Evolutionary conservation across 2,329 filamentous ascomycete species (phyloP).

Genomic region (Aspergillus bombycis): DNA sequence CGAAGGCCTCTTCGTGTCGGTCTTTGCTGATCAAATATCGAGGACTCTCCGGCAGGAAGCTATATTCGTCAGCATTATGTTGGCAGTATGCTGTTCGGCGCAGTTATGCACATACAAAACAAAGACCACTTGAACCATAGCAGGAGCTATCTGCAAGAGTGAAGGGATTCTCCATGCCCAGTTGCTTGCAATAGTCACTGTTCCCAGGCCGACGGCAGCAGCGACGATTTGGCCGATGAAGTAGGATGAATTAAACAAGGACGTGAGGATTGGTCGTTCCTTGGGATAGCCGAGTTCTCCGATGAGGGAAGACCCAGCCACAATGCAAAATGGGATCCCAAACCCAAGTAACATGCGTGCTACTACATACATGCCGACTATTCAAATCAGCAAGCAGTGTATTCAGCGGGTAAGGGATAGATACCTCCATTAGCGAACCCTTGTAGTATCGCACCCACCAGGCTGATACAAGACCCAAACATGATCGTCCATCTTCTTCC

Average conservation of each 20-base stretch:
- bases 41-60: constrained; percentile 32
- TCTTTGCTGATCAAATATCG: constrained; percentile 32
- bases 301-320: constrained; percentile 61
- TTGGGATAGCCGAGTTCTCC: constrained; percentile 65
- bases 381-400: constrained; percentile 3
- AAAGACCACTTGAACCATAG: constrained; percentile 30
- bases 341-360: constrained; percentile 63
- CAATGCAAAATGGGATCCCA: constrained; percentile 64
- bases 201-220: constrained; percentile 33
- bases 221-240: constrained; percentile 35
- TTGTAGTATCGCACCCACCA: constrained; percentile 60
- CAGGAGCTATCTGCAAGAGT: constrained; percentile 44
- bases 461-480: constrained; percentile 58
- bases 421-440: constrained; percentile 54
- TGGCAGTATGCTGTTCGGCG: background rate
- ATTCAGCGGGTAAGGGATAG: constrained; percentile 11
- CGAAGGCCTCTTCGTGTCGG: constrained; percentile 30
- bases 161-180: constrained; percentile 55
- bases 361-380: constrained; percentile 63
- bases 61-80: constrained; percentile 7
- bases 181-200: constrained; percentile 35
- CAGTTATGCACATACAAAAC: constrained; percentile 17
- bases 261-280: constrained; percentile 62
- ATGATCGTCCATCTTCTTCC: constrained; percentile 63
- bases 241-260: constrained; percentile 60